These are phyloP conservation scores for Globisporangium camurandrum DNA, from an alignment of 352 stramenopile species.

Conservation along the genomic window DNA sequence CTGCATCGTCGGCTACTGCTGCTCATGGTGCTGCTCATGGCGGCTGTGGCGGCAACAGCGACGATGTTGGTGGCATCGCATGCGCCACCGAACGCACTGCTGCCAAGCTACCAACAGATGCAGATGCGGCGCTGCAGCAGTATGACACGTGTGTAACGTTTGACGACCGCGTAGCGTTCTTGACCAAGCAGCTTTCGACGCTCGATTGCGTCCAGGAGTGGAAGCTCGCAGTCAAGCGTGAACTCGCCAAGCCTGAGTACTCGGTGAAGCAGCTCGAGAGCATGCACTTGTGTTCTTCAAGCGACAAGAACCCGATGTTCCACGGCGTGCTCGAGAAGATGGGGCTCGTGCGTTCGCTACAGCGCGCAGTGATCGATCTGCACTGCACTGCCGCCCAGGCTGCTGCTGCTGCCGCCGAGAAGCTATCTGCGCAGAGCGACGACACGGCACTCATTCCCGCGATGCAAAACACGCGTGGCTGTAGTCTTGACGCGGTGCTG, in stretches of 20 bases:
- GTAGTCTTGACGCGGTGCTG: slow-evolving; percentile 36
- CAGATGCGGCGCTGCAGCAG: not conserved
- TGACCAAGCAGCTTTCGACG: slow-evolving; percentile 37
- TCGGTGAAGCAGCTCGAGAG: slow-evolving; percentile 30
- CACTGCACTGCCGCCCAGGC: slow-evolving; percentile 35
- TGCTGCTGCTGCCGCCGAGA: slow-evolving; percentile 7
- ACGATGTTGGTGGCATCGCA: not conserved
- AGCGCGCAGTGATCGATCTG: slow-evolving; percentile 51
- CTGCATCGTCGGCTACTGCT: not conserved
- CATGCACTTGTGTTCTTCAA: slow-evolving; percentile 5
- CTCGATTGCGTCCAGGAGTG: slow-evolving; percentile 40
- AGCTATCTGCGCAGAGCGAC: slow-evolving; percentile 16
- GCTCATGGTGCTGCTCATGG: not conserved
- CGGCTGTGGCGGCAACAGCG: not conserved
- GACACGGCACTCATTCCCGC: slow-evolving; percentile 22
- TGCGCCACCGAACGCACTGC: not conserved
- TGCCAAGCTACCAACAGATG: not conserved
- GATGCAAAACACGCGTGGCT: slow-evolving; percentile 13
- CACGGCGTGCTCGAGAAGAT: slow-evolving; percentile 49
- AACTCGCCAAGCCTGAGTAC: slow-evolving; percentile 43
- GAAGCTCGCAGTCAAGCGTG: slow-evolving; percentile 41
- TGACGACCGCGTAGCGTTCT: slow-evolving; percentile 36
- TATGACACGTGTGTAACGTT: slow-evolving; percentile 20
- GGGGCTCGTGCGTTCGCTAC: slow-evolving; percentile 37
- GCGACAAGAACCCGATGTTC: slow-evolving; percentile 30